Base-by-base conservation (phyloP, 1,139 yeast species). In the Protomyces lactucae-debilis region DNA sequence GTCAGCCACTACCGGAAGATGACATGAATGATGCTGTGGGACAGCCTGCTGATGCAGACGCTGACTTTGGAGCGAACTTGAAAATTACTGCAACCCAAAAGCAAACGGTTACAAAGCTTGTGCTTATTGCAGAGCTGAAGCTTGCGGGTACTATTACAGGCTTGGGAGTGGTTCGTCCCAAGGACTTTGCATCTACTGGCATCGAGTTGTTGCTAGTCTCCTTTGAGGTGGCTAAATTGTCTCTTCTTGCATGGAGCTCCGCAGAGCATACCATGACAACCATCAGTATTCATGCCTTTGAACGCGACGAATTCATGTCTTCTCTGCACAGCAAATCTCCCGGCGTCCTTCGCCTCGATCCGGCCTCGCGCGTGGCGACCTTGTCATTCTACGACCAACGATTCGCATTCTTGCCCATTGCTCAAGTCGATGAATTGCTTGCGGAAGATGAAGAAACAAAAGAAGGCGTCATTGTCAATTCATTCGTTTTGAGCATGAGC, bases 271-370 rank as follows among this genome's bases (percentile, higher is more conserved):
- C 81, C 0, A 79, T 93, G 14, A 78, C 82, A 21, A 90, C 97
- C 0, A 81, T 85, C 2, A 88, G 97, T 60, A 78, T 93, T 65
- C 99, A 93, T 75, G 90, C 83, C 73, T 93, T 92, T 74, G 98
- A 92, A 72, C 83, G 84, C 64, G 83, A 85, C 54, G 80, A 88
- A 14, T 64, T 82, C 77, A 70, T 80, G 78, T 64, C 73, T 79
- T 65, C 83, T 84, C 52, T 79, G 63, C 72, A 18, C 52, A 45
- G 8, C 18, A 28, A 23, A 35, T 78, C 5, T 77, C 90, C 0
- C 77, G 78, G 25, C 78, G 89, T 69, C 76, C 85, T 37, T 14
- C 25, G 54, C 12, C 78, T 86, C 0, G 97, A 90, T 66, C 92
- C 96, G 0, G 79, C 79, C 61, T 78, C 80, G 51, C 77, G 83